Evolutionary conservation across 352 stramenopile genomes (phyloP), one percentile per base, ranked within the genome.

Genomic region (Globisporangium yorkense): DNA sequence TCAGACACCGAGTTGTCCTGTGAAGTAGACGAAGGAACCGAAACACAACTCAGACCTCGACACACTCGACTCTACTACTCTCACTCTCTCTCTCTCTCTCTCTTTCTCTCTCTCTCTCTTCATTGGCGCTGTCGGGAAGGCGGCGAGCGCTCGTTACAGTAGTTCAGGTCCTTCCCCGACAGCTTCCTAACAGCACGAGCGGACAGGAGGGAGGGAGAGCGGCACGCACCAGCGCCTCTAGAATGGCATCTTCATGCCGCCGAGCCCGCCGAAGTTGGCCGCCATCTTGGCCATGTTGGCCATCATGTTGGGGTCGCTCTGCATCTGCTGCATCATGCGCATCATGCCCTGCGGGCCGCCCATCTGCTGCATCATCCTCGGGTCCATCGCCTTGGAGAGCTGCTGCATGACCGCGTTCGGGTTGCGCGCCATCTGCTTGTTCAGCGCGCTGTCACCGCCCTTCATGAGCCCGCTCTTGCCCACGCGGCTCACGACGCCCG

Each of bases 341-440:
- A 96, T 95, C 80, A 94, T 94, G 66, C 84, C 82, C 69, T 93
- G 79, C 27, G 80, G 68, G 0, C 83, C 80, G 45, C 80, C 79
- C 75, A 96, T 90, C 48, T 94, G 74, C 64, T 72, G 75, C 77
- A 97, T 88, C 92, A 98, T 97, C 72, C 96, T 90, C 31, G 84
- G 87, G 62, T 97, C 89, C 77, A 97, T 96, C 13, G 91, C 84
- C 68, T 97, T 97, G 54, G 96, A 96, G 16, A 99, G 74, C 66
- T 98, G 94, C 76, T 98, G 92, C 87, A 98, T 97, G 46, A 99
- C 88, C 3, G 89, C 80, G 52, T 97, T 93, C 44, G 96, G 96
- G 74, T 99, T 99, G 50, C 96, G 92, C 52, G 89, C 69, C 89
- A 99, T 98, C 62, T 98, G 89, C 68, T 97, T 94, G 65, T 89